phyloP scores from a whole-genome alignment of 2,329 filamentous ascomycete species.

The Bipolaris oryzae region DNA sequence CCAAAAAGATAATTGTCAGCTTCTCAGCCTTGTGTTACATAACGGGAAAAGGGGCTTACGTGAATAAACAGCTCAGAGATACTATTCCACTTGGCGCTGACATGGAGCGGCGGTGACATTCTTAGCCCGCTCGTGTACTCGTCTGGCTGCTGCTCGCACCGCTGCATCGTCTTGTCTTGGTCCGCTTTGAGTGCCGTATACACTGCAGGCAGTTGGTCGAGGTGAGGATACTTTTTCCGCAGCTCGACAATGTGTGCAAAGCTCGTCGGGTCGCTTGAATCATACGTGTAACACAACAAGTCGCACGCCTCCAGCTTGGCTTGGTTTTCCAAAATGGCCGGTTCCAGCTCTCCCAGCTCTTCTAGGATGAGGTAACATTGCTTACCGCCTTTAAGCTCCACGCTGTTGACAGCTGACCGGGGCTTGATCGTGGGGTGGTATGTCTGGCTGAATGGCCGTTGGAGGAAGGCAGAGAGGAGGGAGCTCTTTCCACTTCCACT shows the following conservation, averaged over 20 bases:
- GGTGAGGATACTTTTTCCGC: slow-evolving; percentile 76
- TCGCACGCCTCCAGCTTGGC: slow-evolving; percentile 91
- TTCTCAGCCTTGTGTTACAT: neutral
- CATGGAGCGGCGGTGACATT: slow-evolving; percentile 91
- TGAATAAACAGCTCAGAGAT: slow-evolving; percentile 93
- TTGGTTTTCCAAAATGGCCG: slow-evolving; percentile 90
- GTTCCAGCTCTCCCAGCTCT: slow-evolving; percentile 93
- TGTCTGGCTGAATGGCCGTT: slow-evolving; percentile 79
- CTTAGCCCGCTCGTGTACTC: slow-evolving; percentile 83
- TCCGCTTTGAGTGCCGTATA: slow-evolving; percentile 96
- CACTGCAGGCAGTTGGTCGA: slow-evolving; percentile 87
- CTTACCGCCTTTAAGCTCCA: slow-evolving; percentile 92
- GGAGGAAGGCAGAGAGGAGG: slow-evolving; percentile 88
- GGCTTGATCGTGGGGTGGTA: slow-evolving; percentile 96
- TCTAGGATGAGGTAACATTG: slow-evolving; percentile 96
- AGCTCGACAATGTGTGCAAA: slow-evolving; percentile 89
- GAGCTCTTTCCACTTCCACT: slow-evolving; percentile 88
- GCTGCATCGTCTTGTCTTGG: slow-evolving; percentile 94
- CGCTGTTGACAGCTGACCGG: slow-evolving; percentile 90
- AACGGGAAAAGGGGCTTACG: slow-evolving; percentile 50
- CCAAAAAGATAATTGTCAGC: slow-evolving; percentile 23
- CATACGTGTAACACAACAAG: slow-evolving; percentile 92
- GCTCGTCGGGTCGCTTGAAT: slow-evolving; percentile 94
- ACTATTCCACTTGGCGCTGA: slow-evolving; percentile 91
- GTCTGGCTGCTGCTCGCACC: slow-evolving; percentile 85